Percentiles rank a stretch among this genome's conserved stretches.
These are phyloP conservation scores for Gastrolobium bilobum DNA, from an alignment of 306 rosid species.

Conservation along the genomic window DNA sequence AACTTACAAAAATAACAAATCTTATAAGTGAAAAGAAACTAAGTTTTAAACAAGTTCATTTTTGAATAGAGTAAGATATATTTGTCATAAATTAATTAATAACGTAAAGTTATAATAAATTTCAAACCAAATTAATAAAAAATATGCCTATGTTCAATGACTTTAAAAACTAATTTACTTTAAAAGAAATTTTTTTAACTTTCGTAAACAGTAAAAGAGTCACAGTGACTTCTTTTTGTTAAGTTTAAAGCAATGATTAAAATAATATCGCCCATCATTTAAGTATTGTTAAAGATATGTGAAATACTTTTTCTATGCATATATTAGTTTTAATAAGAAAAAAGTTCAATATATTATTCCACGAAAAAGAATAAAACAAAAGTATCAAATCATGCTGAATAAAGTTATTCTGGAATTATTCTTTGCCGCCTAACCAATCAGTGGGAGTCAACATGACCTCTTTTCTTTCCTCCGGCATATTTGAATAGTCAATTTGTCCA, in stretches of 20 bases:
- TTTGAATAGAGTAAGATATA: too few species aligned
- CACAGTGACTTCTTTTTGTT: background rate
- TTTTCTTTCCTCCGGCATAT: slow-evolving; percentile 1
- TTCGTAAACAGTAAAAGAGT: background rate
- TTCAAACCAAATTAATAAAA: background rate
- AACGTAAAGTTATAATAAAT: too few species aligned
- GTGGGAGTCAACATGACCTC: background rate
- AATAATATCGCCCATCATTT: background rate
- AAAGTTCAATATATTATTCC: background rate
- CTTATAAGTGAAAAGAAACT: too few species aligned
- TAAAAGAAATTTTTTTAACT: background rate
- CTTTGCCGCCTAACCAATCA: slow-evolving; percentile 11
- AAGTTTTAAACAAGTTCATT: too few species aligned
- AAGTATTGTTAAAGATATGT: background rate
- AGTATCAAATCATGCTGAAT: background rate
- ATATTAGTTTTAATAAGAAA: background rate
- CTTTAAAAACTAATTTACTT: background rate
- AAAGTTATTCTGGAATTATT: slow-evolving; percentile 1
- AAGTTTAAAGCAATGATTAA: background rate
- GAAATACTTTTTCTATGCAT: background rate
- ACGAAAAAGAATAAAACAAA: background rate
- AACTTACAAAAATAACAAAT: too few species aligned
- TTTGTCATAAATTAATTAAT: too few species aligned
- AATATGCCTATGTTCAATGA: background rate
- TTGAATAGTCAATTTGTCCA: background rate